Evolutionary conservation across 208 protist species (phyloP).

Genomic region (Crithidia acanthocephali): DNA sequence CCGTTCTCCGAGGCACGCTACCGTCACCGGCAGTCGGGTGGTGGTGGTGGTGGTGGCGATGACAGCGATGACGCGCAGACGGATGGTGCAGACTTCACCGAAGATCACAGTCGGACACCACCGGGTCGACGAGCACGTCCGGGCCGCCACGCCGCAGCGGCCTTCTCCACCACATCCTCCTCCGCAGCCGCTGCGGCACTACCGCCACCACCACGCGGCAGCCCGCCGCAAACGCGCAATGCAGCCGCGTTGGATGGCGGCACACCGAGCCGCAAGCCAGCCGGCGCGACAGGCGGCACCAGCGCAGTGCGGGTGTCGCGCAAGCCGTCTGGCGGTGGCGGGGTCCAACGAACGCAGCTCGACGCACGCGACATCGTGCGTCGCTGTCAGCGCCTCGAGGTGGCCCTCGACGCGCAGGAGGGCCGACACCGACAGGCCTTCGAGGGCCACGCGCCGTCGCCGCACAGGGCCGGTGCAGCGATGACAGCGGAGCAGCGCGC

Average conservation of each 20-base stretch:
- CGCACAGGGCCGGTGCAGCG: neutral
- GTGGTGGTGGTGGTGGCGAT: neutral
- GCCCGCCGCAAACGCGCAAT: neutral
- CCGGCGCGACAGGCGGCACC: neutral
- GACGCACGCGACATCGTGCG: conserved; percentile 36
- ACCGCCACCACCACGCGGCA: no score
- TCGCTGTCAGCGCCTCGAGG: conserved; percentile 36
- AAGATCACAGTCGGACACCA: neutral
- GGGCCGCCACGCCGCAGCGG: neutral
- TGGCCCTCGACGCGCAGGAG: conserved; percentile 35
- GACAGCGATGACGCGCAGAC: no score
- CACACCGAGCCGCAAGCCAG: neutral
- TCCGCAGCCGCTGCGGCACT: neutral
- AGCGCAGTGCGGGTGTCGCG: neutral
- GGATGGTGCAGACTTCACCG: no score
- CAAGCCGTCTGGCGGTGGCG: neutral
- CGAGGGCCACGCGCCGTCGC: neutral
- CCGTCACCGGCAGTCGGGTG: neutral
- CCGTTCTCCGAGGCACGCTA: neutral
- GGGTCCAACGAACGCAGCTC: conserved; percentile 13
- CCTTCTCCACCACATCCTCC: neutral
- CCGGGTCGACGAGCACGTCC: neutral
- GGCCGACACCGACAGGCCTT: conserved; percentile 12
- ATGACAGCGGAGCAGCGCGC: neutral
- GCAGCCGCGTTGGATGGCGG: neutral